Percentiles rank a stretch among this genome's conserved stretches.
These are phyloP conservation scores for Ceratobasidium papillatum DNA, from an alignment of 1,284 basidiomycete genomes.

Conservation along the genomic window DNA sequence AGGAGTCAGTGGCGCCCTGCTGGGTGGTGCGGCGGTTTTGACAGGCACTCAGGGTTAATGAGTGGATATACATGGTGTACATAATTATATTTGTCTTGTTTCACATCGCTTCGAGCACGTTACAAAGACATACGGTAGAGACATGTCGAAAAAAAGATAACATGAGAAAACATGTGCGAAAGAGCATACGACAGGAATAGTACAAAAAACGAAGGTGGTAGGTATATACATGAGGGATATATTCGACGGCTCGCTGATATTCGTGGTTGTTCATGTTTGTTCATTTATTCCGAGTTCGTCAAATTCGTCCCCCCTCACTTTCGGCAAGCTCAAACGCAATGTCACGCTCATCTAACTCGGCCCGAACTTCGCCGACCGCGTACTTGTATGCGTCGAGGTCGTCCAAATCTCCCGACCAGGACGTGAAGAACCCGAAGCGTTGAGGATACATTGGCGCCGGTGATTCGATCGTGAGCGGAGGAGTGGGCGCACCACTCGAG, in stretches of 20 bases:
- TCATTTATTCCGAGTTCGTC: neutral
- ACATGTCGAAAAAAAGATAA: neutral
- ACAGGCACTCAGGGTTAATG: slow-evolving; percentile 38
- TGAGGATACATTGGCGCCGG: slow-evolving; percentile 6
- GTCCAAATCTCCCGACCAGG: slow-evolving; percentile 1
- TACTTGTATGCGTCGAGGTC: slow-evolving; percentile 28
- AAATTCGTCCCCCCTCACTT: slow-evolving; percentile 1
- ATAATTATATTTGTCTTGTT: slow-evolving; percentile 39
- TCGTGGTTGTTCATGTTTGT: slow-evolving; percentile 12
- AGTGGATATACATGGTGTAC: slow-evolving; percentile 25
- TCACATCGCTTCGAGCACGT: slow-evolving; percentile 11
- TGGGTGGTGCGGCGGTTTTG: slow-evolving; percentile 10
- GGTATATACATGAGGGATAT: slow-evolving; percentile 14
- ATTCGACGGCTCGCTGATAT: neutral
- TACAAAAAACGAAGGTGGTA: slow-evolving; percentile 13
- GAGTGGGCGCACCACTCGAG: slow-evolving; percentile 17
- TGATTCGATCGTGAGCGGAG: neutral
- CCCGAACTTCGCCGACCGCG: slow-evolving; percentile 3
- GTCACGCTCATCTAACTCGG: slow-evolving; percentile 7
- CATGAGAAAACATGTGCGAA: slow-evolving; percentile 14
- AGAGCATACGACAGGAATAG: slow-evolving; percentile 1
- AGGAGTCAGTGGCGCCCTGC: slow-evolving; percentile 11
- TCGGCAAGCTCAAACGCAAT: neutral
- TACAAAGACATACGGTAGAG: slow-evolving; percentile 20
- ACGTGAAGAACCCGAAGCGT: neutral